Base-by-base conservation (phyloP, 345 rosid species). In the Fremontodendron californicum region DNA sequence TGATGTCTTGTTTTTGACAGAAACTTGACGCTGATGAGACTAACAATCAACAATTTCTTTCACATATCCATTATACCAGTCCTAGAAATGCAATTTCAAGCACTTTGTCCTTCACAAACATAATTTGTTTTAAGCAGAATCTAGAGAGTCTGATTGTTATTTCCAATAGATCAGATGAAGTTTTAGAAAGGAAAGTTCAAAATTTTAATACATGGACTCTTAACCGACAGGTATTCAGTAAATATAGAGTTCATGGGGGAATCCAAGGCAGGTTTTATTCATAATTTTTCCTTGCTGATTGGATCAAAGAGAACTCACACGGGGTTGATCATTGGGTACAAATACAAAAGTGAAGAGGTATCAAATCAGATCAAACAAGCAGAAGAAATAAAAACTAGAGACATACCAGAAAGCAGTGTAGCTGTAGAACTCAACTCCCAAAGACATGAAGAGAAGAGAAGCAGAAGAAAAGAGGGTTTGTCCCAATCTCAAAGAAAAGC, bases 401-500 rank as follows among this genome's bases (percentile, higher is more conserved):
- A 60, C 12, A 68, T 87, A 94, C 98, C 97, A 90, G 92, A 92
- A 91, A 84, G 97, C 87, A 51, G 98, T 91, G 89, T 89, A 91
- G 87, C 90, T 88, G 76, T 91, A 91, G 89, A 92, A 94, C 64
- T 91, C 89, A 80, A 84, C 91, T 73, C 91, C 98, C n/a, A 90
- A 23, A 71, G 94, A 87, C 97, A 94, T 91, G 84, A 90, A 90
- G 52, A 91, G 92, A 55, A 94, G 94, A 86, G 97, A 89, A 63
- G 93, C 95, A 63, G 86, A 82, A 29, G 98, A 90, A 80, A 94
- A 93, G 6, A 88, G 65, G 66, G 91, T 81, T 81, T 94, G 97
- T 16, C 91, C 93, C 83, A 94, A 81, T 83, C 98, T 89, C 85
- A 94, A 83, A 37, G 95, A 85, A 76, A 93, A 90, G 80, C 97